These are phyloP conservation scores for Cutaneotrichosporon cutaneum DNA, from an alignment of 1,284 basidiomycete species.

Conservation along the genomic window DNA sequence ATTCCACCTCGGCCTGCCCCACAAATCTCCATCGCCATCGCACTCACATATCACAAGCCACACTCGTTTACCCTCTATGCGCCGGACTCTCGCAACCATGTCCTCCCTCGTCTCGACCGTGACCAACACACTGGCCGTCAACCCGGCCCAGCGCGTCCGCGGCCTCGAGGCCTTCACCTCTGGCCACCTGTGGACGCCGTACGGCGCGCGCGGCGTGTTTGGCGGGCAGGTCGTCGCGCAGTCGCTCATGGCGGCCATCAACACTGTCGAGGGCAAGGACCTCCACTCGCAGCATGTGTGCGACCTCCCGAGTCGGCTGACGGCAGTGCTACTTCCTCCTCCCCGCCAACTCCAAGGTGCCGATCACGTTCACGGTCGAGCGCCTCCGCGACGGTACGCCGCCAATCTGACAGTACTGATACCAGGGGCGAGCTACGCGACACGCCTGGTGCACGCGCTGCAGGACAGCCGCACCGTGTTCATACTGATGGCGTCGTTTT, in stretches of 20 bases:
- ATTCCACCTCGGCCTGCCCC: background rate
- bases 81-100: slow-evolving; percentile 8
- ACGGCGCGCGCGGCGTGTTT: slow-evolving; percentile 72
- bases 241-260: slow-evolving; percentile 73
- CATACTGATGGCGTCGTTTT: slow-evolving; percentile 81
- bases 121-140: slow-evolving; percentile 23
- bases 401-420: background rate
- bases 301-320: slow-evolving; percentile 13
- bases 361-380: slow-evolving; percentile 82
- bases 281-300: slow-evolving; percentile 65
- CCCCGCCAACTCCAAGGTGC: slow-evolving; percentile 67
- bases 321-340: slow-evolving; percentile 50
- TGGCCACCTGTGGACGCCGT: slow-evolving; percentile 67
- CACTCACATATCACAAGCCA: background rate
- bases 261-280: slow-evolving; percentile 66
- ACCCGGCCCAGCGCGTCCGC: slow-evolving; percentile 16
- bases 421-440: slow-evolving; percentile 33
- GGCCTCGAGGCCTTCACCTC: slow-evolving; percentile 60
- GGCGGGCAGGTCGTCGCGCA: slow-evolving; percentile 86
- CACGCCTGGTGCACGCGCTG: slow-evolving; percentile 65
- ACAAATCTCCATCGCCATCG: background rate
- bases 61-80: slow-evolving; percentile 4
- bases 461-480: slow-evolving; percentile 78
- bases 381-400: slow-evolving; percentile 65
- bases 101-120: slow-evolving; percentile 21